A percentile compares a stretch with the other conserved stretches of the same genome.
Conservation (phyloP, 192 early-diverging fungal genomes). For the Radiomyces spectabilis region DNA sequence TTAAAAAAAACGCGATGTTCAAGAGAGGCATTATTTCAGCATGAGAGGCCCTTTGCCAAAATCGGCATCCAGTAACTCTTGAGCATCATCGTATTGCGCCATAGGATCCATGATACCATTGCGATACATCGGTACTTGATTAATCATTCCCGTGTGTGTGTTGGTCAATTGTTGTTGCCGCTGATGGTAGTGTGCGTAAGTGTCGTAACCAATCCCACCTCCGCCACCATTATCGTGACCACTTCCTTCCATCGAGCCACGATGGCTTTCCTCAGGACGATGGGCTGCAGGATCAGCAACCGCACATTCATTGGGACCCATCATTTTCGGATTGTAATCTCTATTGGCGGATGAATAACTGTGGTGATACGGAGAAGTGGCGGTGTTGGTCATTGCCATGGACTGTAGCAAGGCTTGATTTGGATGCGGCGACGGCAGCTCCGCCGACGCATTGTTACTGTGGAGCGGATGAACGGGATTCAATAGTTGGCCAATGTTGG, state of each 20-base stretch:
- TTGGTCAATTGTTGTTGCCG: neutral
- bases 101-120: conserved; percentile 7
- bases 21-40: neutral
- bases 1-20: neutral
- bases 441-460: too few relatives aligned
- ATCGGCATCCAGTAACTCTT: conserved; percentile 1
- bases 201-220: neutral
- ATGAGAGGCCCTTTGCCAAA: conserved; percentile 2
- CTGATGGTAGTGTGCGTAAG: neutral
- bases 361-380: too few relatives aligned
- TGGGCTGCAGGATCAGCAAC: too few relatives aligned
- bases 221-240: too few relatives aligned
- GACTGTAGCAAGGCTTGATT: too few relatives aligned
- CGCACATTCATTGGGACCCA: too few relatives aligned
- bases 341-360: too few relatives aligned
- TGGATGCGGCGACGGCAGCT: too few relatives aligned
- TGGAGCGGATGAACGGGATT: conserved; percentile 22
- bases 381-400: too few relatives aligned
- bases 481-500: conserved; percentile 19
- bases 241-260: too few relatives aligned
- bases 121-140: conserved; percentile 1
- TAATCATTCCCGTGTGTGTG: neutral
- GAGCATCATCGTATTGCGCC: conserved; percentile 7
- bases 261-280: too few relatives aligned
- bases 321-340: too few relatives aligned